Evolutionary conservation across 2,329 filamentous ascomycete species (phyloP).

Genomic region (Didymellaceae sp.): DNA sequence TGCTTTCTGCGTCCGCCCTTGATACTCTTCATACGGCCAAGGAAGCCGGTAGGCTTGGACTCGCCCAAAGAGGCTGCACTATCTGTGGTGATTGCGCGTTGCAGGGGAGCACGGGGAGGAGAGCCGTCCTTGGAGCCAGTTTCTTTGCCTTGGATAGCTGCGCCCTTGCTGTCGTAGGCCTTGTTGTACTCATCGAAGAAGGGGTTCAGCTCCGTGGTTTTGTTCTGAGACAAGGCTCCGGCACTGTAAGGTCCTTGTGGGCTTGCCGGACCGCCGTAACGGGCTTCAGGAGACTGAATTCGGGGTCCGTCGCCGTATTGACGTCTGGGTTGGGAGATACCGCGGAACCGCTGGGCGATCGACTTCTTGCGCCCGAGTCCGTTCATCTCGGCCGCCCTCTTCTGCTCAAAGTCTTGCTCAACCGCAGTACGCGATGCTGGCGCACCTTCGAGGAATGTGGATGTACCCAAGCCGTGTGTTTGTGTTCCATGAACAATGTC

Average conservation of each 20-base stretch:
- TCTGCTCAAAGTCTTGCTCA: conserved; percentile 72
- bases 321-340: conserved; percentile 76
- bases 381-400: conserved; percentile 49
- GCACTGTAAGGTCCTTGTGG: conserved; percentile 46
- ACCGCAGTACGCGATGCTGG: conserved; percentile 84
- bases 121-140: conserved; percentile 32
- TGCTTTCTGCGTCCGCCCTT: conserved; percentile 46
- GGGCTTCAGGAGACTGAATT: conserved; percentile 59
- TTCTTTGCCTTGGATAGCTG: conserved; percentile 61
- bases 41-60: conserved; percentile 42
- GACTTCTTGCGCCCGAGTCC: conserved; percentile 89
- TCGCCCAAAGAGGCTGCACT: conserved; percentile 34
- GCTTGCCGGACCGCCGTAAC: conserved; percentile 50
- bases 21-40: conserved; percentile 48
- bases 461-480: conserved; percentile 84
- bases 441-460: conserved; percentile 93
- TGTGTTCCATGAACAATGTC: conserved; percentile 84
- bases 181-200: conserved; percentile 80
- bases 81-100: conserved; percentile 44
- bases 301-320: conserved; percentile 56
- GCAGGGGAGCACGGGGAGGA: conserved; percentile 39
- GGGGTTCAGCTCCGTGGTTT: conserved; percentile 66
- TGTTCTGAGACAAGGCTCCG: conserved; percentile 47
- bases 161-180: conserved; percentile 69
- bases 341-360: conserved; percentile 86